Conservation (phyloP, 306 rosid species). For the Acacia confusa region DNA sequence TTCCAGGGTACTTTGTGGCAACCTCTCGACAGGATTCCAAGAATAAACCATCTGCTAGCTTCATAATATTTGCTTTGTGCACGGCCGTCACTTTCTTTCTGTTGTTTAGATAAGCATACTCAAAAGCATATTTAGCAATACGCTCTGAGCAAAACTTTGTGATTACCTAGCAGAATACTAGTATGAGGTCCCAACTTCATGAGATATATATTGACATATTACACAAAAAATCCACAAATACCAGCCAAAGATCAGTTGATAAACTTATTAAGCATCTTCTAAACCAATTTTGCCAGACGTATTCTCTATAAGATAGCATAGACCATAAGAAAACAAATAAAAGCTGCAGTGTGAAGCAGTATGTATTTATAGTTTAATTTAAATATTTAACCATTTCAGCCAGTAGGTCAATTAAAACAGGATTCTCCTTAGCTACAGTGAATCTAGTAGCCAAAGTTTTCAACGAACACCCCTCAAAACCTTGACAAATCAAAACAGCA, state of each 20-base stretch:
- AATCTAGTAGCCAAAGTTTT: neutral
- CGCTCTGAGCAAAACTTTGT: neutral
- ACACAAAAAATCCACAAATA: neutral
- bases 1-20: neutral
- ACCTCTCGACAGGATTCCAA: conserved; percentile 2
- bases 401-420: too few species aligned
- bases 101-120: neutral
- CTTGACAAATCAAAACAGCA: neutral
- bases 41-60: neutral
- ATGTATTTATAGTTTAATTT: too few species aligned
- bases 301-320: too few species aligned
- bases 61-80: neutral
- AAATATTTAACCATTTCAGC: too few species aligned
- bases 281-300: too few species aligned
- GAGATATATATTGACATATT: neutral
- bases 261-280: neutral
- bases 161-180: neutral
- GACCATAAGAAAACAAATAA: too few species aligned
- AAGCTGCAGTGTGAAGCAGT: too few species aligned
- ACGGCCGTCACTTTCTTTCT: neutral
- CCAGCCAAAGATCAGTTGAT: neutral
- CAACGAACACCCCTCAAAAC: too few species aligned
- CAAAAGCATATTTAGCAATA: neutral
- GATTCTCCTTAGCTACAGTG: too few species aligned
- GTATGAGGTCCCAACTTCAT: neutral